These are phyloP conservation scores for Puccinia coronata DNA, from an alignment of 1,284 basidiomycete species.

Conservation along the genomic window DNA sequence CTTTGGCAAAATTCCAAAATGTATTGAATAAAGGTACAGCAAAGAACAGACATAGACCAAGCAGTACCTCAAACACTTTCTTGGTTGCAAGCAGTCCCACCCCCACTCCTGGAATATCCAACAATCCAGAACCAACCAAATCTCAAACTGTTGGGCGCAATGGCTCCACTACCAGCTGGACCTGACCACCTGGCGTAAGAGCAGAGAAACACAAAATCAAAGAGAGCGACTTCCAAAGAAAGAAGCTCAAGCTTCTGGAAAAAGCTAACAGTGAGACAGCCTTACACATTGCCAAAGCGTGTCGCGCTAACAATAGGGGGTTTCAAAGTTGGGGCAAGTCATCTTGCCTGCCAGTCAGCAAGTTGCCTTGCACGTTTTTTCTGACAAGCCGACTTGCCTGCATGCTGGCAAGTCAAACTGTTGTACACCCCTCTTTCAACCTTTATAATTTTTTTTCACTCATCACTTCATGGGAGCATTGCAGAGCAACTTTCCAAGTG, in stretches of 20 bases:
- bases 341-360: too few species aligned
- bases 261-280: background rate
- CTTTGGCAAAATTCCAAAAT: background rate
- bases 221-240: background rate
- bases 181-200: background rate
- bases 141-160: background rate
- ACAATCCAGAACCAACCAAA: background rate
- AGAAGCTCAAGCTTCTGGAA: conserved; percentile 8
- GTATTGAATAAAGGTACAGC: background rate
- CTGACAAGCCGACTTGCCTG: too few species aligned
- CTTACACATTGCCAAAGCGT: background rate
- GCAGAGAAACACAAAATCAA: background rate
- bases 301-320: background rate
- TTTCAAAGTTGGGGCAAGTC: too few species aligned
- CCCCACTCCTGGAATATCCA: background rate
- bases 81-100: background rate
- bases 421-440: too few species aligned
- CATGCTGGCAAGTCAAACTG: too few species aligned
- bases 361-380: too few species aligned
- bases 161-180: background rate
- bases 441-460: too few species aligned
- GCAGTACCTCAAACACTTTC: too few species aligned
- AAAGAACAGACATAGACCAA: background rate
- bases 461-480: too few species aligned
- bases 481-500: too few species aligned